Evolutionary conservation across 2,329 filamentous ascomycete species (phyloP), one percentile per base, ranked within the genome.

Genomic region (Ploettnerulaceae sp.): DNA sequence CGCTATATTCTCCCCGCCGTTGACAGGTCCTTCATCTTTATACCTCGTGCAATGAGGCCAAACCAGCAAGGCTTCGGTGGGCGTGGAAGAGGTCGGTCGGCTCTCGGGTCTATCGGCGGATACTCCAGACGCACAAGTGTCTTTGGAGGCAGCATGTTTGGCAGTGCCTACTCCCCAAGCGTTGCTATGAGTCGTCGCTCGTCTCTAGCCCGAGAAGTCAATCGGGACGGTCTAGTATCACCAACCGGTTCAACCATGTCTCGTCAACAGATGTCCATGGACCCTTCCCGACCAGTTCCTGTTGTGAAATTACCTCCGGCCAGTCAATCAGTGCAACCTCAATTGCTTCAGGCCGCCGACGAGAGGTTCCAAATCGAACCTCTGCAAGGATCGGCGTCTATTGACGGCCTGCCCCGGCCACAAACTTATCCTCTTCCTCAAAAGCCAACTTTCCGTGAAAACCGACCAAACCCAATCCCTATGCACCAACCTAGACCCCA

Each of bases 401-500:
- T 43, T 48, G 77, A 69, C 57, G 74, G 77, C 51, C 62, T 77
- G 11, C 57, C 58, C 32, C 53, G 54, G 14, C 71, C 75, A 29
- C 78, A 82, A 59, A 74, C 68, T 9, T 74, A 80, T 54, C 74
- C 75, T 18, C 72, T 79, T 18, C 77, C 75, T 11, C 76, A 78
- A 60, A 79, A 76, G 61, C 77, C 77, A 21, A 65, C 68, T 15
- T 74, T 77, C 64, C 72, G 78, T 56, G 77, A 82, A 61, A 80
- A 72, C 56, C 69, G 73, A 33, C 66, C 72, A 4, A 71, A 64
- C 54, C 66, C 69, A 33, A 71, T 78, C 56, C 78, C 89, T 1
- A 95, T 97, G 82, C 88, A 97, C 64, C 93, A 97, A 64, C 93
- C 93, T 47, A 84, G 88, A 42, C 91, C 93, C 7, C 90, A 97